These are phyloP conservation scores for Lepidium campestre DNA, from an alignment of 441 rosid genomes.

Conservation along the genomic window DNA sequence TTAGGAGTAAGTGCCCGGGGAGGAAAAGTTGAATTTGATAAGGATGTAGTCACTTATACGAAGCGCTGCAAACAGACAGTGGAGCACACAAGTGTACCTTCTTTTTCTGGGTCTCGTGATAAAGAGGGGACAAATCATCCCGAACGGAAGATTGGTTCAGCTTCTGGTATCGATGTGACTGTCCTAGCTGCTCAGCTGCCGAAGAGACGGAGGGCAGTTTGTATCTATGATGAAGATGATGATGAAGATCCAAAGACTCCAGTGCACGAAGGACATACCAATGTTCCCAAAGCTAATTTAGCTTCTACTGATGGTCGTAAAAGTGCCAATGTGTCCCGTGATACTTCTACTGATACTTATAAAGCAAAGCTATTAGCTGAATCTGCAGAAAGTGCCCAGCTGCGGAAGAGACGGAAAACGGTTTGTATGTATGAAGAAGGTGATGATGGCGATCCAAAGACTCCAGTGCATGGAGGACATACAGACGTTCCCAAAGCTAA, in stretches of 20 bases:
- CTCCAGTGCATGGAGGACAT: slow-evolving; percentile 85
- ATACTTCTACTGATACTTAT: slow-evolving; percentile 14
- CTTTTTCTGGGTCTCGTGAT: slow-evolving; percentile 33
- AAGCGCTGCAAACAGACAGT: slow-evolving; percentile 53
- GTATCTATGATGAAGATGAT: slow-evolving; percentile 66
- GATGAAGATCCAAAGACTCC: slow-evolving; percentile 90
- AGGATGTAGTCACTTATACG: slow-evolving; percentile 56
- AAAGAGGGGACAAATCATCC: slow-evolving; percentile 32
- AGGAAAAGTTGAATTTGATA: slow-evolving; percentile 35
- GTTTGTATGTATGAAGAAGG: slow-evolving; percentile 70
- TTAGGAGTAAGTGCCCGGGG: slow-evolving; percentile 44
- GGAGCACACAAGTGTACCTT: slow-evolving; percentile 50
- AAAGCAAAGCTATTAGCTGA: slow-evolving; percentile 14
- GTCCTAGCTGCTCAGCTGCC: slow-evolving; percentile 39
- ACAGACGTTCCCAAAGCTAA: slow-evolving; percentile 32
- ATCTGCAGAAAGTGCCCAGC: slow-evolving; percentile 19
- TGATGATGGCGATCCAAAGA: slow-evolving; percentile 77
- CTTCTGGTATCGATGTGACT: slow-evolving; percentile 23
- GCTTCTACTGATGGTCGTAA: slow-evolving; percentile 32
- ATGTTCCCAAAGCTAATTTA: slow-evolving; percentile 31
- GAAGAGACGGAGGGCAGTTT: slow-evolving; percentile 80
- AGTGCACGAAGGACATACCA: slow-evolving; percentile 59
- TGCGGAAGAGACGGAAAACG: slow-evolving; percentile 69
- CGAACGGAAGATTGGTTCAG: slow-evolving; percentile 12
- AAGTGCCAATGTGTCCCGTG: slow-evolving; percentile 27